Conservation (phyloP, 2,329 filamentous ascomycete species). For the Cordyceps cicadae region DNA sequence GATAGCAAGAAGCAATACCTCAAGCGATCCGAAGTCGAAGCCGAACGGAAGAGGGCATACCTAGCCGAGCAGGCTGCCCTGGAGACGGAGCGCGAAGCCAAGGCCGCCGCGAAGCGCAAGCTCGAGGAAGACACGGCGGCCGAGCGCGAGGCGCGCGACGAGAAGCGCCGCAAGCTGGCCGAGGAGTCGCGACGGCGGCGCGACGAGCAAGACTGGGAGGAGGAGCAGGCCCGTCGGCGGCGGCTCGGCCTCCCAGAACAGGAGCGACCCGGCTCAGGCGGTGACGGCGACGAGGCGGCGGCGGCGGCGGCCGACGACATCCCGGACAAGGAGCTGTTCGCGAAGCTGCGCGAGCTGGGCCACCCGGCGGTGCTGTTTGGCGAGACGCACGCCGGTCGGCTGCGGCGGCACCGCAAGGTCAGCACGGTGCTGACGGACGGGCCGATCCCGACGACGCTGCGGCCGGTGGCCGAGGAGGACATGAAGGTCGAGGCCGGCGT, state of each 20-base stretch:
- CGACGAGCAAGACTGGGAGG: constrained; percentile 64
- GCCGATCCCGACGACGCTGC: constrained; percentile 79
- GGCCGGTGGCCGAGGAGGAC: constrained; percentile 71
- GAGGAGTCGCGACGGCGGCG: constrained; percentile 65
- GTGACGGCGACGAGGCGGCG: constrained; percentile 31
- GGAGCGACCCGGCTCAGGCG: constrained; percentile 27
- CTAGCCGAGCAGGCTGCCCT: constrained; percentile 69
- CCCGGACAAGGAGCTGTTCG: constrained; percentile 59
- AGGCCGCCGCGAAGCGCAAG: constrained; percentile 72
- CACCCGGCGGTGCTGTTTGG: constrained; percentile 74
- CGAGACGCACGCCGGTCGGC: constrained; percentile 61
- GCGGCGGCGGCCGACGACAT: constrained; percentile 49
- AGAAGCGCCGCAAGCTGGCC: constrained; percentile 72
- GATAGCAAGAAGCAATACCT: constrained; percentile 59
- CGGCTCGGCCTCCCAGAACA: constrained; percentile 74
- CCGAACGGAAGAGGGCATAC: constrained; percentile 71
- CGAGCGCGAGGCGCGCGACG: constrained; percentile 61
- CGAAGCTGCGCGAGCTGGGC: constrained; percentile 59
- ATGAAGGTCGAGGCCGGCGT: constrained; percentile 68
- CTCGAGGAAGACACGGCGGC: constrained; percentile 76
- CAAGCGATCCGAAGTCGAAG: constrained; percentile 79
- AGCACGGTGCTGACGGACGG: constrained; percentile 56
- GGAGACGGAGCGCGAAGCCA: constrained; percentile 62
- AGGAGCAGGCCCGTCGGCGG: constrained; percentile 65
- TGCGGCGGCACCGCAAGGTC: constrained; percentile 64